Evolutionary conservation across 805 yeast species (phyloP).

Genomic region (Scheffersomyces ergatensis): DNA sequence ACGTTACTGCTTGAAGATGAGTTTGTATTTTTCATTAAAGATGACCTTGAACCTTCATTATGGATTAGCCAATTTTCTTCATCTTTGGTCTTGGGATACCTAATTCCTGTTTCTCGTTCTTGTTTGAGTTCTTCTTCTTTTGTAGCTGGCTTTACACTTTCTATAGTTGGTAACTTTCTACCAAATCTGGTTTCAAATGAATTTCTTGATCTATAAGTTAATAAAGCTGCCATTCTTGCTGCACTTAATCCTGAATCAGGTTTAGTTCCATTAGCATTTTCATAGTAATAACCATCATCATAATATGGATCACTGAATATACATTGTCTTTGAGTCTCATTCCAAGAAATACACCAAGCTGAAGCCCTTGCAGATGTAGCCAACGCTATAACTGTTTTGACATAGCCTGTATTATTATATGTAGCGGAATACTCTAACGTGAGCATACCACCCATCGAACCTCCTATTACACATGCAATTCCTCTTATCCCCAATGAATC

Average conservation of each 20-base stretch:
- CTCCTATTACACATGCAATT: slow-evolving; percentile 87
- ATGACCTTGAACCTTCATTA: slow-evolving; percentile 68
- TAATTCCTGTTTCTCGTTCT: slow-evolving; percentile 20
- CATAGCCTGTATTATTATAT: slow-evolving; percentile 65
- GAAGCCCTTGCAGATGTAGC: slow-evolving; percentile 95
- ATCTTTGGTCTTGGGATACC: slow-evolving; percentile 46
- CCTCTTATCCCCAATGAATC: slow-evolving; percentile 78
- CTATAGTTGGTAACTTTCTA: slow-evolving; percentile 49
- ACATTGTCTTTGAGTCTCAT: slow-evolving; percentile 96
- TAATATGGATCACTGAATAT: slow-evolving; percentile 94
- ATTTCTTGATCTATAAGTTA: slow-evolving; percentile 89
- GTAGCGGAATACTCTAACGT: slow-evolving; percentile 77
- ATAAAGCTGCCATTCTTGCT: slow-evolving; percentile 94
- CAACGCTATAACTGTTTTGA: slow-evolving; percentile 69
- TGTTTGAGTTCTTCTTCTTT: slow-evolving; percentile 8
- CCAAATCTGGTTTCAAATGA: slow-evolving; percentile 91
- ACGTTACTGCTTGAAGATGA: background rate
- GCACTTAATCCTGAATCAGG: slow-evolving; percentile 89
- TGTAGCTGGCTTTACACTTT: background rate
- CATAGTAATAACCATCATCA: slow-evolving; percentile 79
- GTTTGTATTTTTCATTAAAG: slow-evolving; percentile 7
- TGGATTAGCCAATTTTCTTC: slow-evolving; percentile 84
- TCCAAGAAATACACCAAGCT: slow-evolving; percentile 99
- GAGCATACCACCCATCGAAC: slow-evolving; percentile 99
- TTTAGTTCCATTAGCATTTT: slow-evolving; percentile 56